Conservation (phyloP, 768 basidiomycete species). For the Sarcodon aspratus region DNA sequence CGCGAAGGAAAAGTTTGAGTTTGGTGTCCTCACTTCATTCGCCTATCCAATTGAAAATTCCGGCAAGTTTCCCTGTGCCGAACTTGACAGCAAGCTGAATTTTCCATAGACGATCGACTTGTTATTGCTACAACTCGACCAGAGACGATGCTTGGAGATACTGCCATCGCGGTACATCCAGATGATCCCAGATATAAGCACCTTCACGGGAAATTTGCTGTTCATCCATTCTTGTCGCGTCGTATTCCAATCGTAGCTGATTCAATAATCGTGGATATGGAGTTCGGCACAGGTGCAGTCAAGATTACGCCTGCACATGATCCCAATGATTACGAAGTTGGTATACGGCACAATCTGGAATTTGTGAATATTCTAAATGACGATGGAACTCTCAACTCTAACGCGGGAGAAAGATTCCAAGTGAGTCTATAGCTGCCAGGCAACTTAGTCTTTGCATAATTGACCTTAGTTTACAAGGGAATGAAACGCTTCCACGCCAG, state of each 20-base stretch:
- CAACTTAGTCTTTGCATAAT: neutral
- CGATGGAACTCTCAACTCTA: slow-evolving; percentile 89
- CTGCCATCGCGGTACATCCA: slow-evolving; percentile 93
- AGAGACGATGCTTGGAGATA: slow-evolving; percentile 98
- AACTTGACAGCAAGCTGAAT: neutral
- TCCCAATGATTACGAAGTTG: slow-evolving; percentile 94
- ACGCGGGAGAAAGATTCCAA: slow-evolving; percentile 73
- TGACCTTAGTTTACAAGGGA: slow-evolving; percentile 36
- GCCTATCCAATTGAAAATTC: slow-evolving; percentile 86
- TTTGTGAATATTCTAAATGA: slow-evolving; percentile 96
- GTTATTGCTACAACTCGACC: slow-evolving; percentile 96
- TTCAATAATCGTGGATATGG: slow-evolving; percentile 78
- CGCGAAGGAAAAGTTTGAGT: slow-evolving; percentile 90
- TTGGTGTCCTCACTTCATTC: slow-evolving; percentile 94
- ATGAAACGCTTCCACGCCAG: slow-evolving; percentile 97
- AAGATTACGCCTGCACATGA: slow-evolving; percentile 99
- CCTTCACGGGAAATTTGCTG: slow-evolving; percentile 85
- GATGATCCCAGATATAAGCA: slow-evolving; percentile 91
- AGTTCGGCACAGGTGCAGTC: slow-evolving; percentile 95
- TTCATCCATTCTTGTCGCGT: slow-evolving; percentile 82
- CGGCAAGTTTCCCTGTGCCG: slow-evolving; percentile 28
- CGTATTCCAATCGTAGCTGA: slow-evolving; percentile 85
- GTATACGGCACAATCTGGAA: slow-evolving; percentile 72
- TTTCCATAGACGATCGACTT: slow-evolving; percentile 65
- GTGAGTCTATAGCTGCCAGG: slow-evolving; percentile 17